phyloP scores from a whole-genome alignment of 352 stramenopile species.

The Globisporangium lucens region DNA sequence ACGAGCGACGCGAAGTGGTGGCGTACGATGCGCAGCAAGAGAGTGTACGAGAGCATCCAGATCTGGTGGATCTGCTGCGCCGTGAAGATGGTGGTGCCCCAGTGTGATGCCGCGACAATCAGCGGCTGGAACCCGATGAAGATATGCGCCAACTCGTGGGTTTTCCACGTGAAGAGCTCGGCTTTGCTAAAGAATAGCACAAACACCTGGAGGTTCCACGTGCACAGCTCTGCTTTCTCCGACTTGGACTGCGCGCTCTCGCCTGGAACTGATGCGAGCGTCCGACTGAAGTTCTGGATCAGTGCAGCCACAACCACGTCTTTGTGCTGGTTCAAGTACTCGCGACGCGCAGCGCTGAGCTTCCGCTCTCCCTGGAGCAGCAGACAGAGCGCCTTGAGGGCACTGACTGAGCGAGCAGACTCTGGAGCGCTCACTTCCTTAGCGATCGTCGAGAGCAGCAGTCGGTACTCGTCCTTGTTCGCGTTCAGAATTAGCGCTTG shows the following conservation, averaged over 20 bases:
- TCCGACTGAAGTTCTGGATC: constrained; percentile 40
- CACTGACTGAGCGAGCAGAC: constrained; percentile 40
- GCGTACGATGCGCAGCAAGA: constrained; percentile 74
- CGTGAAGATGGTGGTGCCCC: constrained; percentile 19
- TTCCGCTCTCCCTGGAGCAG: constrained; percentile 65
- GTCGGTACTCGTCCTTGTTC: constrained; percentile 70
- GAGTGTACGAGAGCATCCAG: constrained; percentile 75
- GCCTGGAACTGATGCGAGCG: constrained; percentile 22
- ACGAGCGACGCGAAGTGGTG: constrained; percentile 73
- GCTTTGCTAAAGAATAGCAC: constrained; percentile 71
- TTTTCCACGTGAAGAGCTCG: constrained; percentile 80
- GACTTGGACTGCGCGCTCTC: not conserved
- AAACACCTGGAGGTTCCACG: constrained; percentile 63
- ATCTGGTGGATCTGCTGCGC: constrained; percentile 54
- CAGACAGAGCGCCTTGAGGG: constrained; percentile 48
- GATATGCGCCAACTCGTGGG: constrained; percentile 61
- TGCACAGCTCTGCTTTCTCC: constrained; percentile 21
- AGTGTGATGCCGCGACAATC: constrained; percentile 27
- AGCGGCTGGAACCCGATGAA: constrained; percentile 70
- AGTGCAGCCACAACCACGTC: constrained; percentile 40
- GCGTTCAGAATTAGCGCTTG: constrained; percentile 46
- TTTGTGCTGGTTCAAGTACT: constrained; percentile 53
- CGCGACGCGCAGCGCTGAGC: constrained; percentile 41
- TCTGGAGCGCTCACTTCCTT: constrained; percentile 46
- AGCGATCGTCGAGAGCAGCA: constrained; percentile 54